Percentiles rank a stretch among this genome's conserved stretches.
Evolutionary conservation across 371 early-diverging fungal genomes (phyloP).

Genomic region (Ordospora colligata): DNA sequence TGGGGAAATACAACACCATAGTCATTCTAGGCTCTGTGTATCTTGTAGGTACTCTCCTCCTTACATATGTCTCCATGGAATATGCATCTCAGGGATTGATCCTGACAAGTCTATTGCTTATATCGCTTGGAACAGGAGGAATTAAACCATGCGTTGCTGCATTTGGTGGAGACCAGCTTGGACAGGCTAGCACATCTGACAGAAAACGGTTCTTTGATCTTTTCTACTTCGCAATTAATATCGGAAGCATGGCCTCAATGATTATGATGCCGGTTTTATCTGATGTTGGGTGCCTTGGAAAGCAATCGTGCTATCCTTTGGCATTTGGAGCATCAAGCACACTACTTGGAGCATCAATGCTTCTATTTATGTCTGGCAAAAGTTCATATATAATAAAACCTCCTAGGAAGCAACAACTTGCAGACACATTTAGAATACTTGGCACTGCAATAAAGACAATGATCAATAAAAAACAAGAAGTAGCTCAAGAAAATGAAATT

Average conservation of each 20-base stretch:
- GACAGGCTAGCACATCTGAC: slow-evolving; percentile 35
- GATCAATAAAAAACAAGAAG: neutral
- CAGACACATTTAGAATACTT: neutral
- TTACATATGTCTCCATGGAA: slow-evolving; percentile 61
- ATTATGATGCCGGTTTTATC: slow-evolving; percentile 31
- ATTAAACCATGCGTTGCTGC: slow-evolving; percentile 71
- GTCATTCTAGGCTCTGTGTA: slow-evolving; percentile 66
- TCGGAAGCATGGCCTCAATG: slow-evolving; percentile 63
- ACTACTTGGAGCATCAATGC: slow-evolving; percentile 42
- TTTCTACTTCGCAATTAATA: slow-evolving; percentile 74
- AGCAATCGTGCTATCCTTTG: slow-evolving; percentile 48
- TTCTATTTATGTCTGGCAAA: slow-evolving; percentile 45
- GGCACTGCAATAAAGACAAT: neutral
- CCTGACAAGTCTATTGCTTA: slow-evolving; percentile 65
- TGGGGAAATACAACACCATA: slow-evolving; percentile 72
- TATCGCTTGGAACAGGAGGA: slow-evolving; percentile 75
- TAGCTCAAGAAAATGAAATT: neutral
- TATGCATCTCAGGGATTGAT: slow-evolving; percentile 65
- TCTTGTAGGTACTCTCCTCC: slow-evolving; percentile 65
- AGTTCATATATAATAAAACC: slow-evolving; percentile 10
- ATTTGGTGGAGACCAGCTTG: slow-evolving; percentile 67
- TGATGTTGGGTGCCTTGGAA: slow-evolving; percentile 40
- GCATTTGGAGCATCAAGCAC: slow-evolving; percentile 54
- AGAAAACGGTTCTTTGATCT: slow-evolving; percentile 63
- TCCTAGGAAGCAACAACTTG: slow-evolving; percentile 1